Evolutionary conservation across 495 filamentous ascomycete species (phyloP), one percentile per base, ranked within the genome.

Genomic region (Trichocladium uniseriatum): DNA sequence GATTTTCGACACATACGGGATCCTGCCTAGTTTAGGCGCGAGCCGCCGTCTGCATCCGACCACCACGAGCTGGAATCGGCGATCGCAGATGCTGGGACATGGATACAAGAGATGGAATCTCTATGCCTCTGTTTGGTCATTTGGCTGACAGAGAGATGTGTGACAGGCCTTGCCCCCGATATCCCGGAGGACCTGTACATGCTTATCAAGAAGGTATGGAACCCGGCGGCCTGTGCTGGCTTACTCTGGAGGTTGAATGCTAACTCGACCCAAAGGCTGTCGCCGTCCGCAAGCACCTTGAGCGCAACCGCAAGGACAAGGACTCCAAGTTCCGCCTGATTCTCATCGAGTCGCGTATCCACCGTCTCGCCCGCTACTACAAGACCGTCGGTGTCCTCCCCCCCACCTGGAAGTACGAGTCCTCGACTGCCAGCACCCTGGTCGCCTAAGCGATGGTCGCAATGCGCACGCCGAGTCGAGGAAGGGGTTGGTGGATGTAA

Each of bases 231-330:
- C 18, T 18, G 24, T 27, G 24, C 24, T 27, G 24, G 24, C 24
- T 3, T 3, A 27, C 8, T 27, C 4, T 8, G 24, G 24, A 27
- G 24, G 24, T 27, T 27, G 24, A 27, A 27, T 4, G 35, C 43
- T 49, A 52, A 57, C 53, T 5, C 29, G 5, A 19, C 20, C 51
- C 39, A 2, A 28, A 89, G 88, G 91, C 91, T 62, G 91, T 96
- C 66, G 84, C 91, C 66, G 92, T 99, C 77, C 92, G 94, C 75
- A 99, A 99, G 87, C 94, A 97, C 77, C 87, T 99, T 59, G 90
- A 97, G 80, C 85, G 88, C 74, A 99, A 99, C 82, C 89, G 92
- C 72, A 99, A 99, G 81, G 92, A 97, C 83, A 94, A 88, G 77
- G 92, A 97, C 79, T 83, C 81, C 80, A 98, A 98, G 80, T 96